Base-by-base conservation (phyloP, 768 basidiomycete genomes). In the Leccinellum luteum region DNA sequence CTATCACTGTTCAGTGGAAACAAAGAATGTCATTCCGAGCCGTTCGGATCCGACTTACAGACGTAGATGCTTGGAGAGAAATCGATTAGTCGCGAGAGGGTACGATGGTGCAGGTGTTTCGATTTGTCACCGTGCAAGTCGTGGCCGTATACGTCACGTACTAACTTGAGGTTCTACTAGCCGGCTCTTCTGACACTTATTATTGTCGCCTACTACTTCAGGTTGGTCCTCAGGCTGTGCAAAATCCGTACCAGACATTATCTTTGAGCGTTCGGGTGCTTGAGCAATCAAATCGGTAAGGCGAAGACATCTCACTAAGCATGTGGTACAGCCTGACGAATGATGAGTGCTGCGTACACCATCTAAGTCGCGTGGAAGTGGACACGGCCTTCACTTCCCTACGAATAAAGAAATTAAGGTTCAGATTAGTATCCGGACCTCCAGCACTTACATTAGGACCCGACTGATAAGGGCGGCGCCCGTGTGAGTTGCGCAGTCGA, bases 131-230 rank as follows among this genome's bases (percentile, higher is more conserved):
- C 32, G 17, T 58, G 28, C 45, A 43, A 47, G 44, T 35, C 48
- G 9, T 44, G 17, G 31, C 41, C 27, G 43, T 17, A 34, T 47
- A 9, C 48, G 47, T 66, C 58, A 64, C 66, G 67, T 66, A 69
- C 56, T 19, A n/a, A 45, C 1, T 49, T 0, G 19, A 50, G 28
- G 45, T 48, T 50, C 57, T 56, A 44, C 57, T 56, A 44, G 43
- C 27, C 35, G 27, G 13, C 43, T 49, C 56, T 56, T 59, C 27
- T 30, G 34, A 50, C 35, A 10, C 54, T 47, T 52, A 32, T 50
- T 9, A 30, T n/a, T 28, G 44, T 56, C 49, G 54, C 48, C 38
- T 41, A 31, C 49, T 25, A 45, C 14, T 31, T 52, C 51, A 19
- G 28, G 45, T 12, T 31, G 12, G 1, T 31, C 31, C 31, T 32